Conservation (phyloP, 306 rosid genomes). For the Ormosia semicastrata region DNA sequence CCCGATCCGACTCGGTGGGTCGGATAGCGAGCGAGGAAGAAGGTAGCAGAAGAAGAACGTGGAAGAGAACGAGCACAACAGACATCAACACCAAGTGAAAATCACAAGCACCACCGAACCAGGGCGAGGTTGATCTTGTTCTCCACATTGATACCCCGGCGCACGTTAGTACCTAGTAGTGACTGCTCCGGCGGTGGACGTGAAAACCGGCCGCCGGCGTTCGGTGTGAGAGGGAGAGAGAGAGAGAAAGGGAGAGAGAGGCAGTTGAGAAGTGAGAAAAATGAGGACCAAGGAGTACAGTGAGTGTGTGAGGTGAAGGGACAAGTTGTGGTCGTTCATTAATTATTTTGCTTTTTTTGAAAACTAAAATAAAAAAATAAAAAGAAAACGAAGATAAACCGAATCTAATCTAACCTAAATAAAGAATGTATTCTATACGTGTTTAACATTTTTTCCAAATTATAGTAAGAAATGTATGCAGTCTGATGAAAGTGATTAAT, state of each 20-base stretch:
- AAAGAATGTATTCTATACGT: too few relatives aligned
- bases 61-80: slow-evolving; percentile 33
- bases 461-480: neutral
- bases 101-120: neutral
- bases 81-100: slow-evolving; percentile 15
- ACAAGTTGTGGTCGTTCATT: slow-evolving; percentile 51
- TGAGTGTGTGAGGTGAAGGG: slow-evolving; percentile 29
- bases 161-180: neutral
- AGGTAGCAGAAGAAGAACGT: slow-evolving; percentile 39
- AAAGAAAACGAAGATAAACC: neutral
- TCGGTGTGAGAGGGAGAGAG: neutral
- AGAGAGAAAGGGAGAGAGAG: slow-evolving; percentile 5
- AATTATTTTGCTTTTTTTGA: neutral
- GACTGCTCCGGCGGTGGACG: slow-evolving; percentile 5
- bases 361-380: too few relatives aligned
- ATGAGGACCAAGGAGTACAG: slow-evolving; percentile 28
- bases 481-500: neutral
- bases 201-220: slow-evolving; percentile 31
- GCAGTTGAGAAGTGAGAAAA: slow-evolving; percentile 28
- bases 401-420: too few relatives aligned
- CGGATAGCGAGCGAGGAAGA: slow-evolving; percentile 40
- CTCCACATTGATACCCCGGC: slow-evolving; percentile 51
- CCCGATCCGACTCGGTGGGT: slow-evolving; percentile 54
- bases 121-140: slow-evolving; percentile 25
- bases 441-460: too few relatives aligned